Evolutionary conservation across 306 rosid species (phyloP).

Genomic region (Astragalus glycyphyllos): DNA sequence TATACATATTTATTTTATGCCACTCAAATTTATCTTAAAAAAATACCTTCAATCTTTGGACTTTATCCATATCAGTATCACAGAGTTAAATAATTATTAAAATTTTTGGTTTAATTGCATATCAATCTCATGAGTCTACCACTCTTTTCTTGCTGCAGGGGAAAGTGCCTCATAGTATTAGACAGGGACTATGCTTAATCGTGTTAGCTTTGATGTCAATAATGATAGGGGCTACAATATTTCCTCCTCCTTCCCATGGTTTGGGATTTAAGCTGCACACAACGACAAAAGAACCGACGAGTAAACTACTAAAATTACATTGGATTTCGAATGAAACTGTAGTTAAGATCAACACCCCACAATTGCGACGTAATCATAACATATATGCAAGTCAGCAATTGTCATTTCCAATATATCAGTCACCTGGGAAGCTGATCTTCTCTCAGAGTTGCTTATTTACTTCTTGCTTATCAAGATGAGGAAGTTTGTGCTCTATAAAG

Average conservation of each 20-base stretch:
- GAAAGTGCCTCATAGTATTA: not conserved
- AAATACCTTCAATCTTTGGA: too few relatives aligned
- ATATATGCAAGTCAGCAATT: not conserved
- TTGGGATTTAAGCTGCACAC: too few relatives aligned
- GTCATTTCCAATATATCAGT: not conserved
- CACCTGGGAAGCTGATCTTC: too few relatives aligned
- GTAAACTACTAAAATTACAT: too few relatives aligned
- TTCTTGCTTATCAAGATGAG: too few relatives aligned
- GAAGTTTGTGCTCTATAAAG: not conserved
- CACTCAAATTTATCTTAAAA: too few relatives aligned
- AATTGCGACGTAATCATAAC: not conserved
- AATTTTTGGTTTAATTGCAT: not conserved
- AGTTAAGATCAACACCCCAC: not conserved
- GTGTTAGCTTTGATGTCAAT: constrained; percentile 17
- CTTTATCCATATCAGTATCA: too few relatives aligned
- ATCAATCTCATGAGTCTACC: not conserved
- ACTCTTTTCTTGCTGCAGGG: constrained; percentile 8
- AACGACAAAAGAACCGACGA: too few relatives aligned
- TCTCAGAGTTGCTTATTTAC: too few relatives aligned
- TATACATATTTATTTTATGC: too few relatives aligned
- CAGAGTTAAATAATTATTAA: too few relatives aligned
- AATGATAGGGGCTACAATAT: not conserved
- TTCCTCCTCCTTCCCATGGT: not conserved
- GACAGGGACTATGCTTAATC: not conserved
- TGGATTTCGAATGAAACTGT: not conserved